phyloP scores from a whole-genome alignment of 345 rosid species.

The Brassica napus region DNA sequence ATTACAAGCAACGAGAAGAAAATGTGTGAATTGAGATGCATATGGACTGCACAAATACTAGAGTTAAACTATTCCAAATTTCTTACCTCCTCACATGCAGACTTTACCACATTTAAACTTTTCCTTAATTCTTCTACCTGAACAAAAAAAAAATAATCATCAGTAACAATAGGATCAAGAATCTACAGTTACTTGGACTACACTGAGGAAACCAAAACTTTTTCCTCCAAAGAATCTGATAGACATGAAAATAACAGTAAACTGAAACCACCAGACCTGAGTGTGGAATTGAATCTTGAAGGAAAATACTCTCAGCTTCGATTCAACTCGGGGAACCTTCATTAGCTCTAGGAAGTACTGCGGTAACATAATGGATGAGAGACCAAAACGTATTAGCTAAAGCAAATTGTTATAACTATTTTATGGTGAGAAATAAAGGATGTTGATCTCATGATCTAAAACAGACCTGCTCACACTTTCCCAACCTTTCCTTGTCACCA shows the following conservation, averaged over 20 bases:
- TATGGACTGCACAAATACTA: neutral
- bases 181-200: neutral
- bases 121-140: constrained; percentile 79
- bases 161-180: neutral
- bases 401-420: neutral
- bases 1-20: constrained; percentile 18
- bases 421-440: neutral
- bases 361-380: constrained; percentile 18
- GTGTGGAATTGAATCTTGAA: constrained; percentile 87
- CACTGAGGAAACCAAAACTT: neutral
- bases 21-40: constrained; percentile 8
- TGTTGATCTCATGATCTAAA: constrained; percentile 9
- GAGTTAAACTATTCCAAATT: constrained; percentile 16
- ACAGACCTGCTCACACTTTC: constrained; percentile 95
- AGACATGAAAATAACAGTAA: constrained; percentile 18
- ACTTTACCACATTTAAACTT: constrained; percentile 71
- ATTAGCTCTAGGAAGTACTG: constrained; percentile 91
- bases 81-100: constrained; percentile 86
- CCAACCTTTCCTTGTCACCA: constrained; percentile 75
- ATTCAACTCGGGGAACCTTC: constrained; percentile 98
- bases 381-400: constrained; percentile 17
- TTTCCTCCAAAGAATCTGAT: constrained; percentile 21
- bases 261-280: constrained; percentile 70
- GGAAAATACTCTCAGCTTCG: constrained; percentile 88
- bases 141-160: constrained; percentile 13